Evolutionary conservation across 768 basidiomycete genomes (phyloP), one percentile per base, ranked within the genome.

Genomic region (Gymnopilus junonius): DNA sequence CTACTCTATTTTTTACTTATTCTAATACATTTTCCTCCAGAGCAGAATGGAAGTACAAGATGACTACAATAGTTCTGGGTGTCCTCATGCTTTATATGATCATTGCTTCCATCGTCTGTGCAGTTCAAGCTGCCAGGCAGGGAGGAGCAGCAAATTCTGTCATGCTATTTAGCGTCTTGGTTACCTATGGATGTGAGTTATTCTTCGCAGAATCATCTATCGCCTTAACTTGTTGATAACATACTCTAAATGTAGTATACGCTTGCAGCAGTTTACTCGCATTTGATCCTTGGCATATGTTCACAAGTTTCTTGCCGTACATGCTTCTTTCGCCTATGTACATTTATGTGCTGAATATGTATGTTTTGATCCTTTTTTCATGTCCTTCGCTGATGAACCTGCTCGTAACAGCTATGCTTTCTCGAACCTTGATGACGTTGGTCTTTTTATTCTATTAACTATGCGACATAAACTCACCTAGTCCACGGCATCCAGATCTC

Each of bases 231-330:
- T 17, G 4, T 40, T 45, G 23, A 35, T 40, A n/a, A 42, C 23
- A n/a, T 15, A 23, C 23, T 14, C 45, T 55, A n/a, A 20, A 27
- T 20, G 55, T 58, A 90, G 89, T 92, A 39, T 97, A 93, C 75
- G 79, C 91, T 5, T 78, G 90, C 35, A 85, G 92, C 45, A 90
- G 91, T 64, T 66, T 97, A 39, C 78, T 98, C 40, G 93, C 94
- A 0, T 85, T 96, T 61, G 97, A 99, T 75, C 96, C 97, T 4
- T 96, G 94, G 94, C 97, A 99, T 76, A 88, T 99, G 80, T 51
- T 97, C 65, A 98, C 96, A 8, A 95, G 93, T 69, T 95, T 95
- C 71, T 68, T 89, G 14, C 94, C 93, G 54, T 99, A 97, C 71
- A 76, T 98, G 71, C 79, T 98, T 20, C 84, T 97, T 58, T 92